Evolutionary conservation across 768 basidiomycete genomes (phyloP), one percentile per base, ranked within the genome.

Genomic region (Lactifluus volemus): DNA sequence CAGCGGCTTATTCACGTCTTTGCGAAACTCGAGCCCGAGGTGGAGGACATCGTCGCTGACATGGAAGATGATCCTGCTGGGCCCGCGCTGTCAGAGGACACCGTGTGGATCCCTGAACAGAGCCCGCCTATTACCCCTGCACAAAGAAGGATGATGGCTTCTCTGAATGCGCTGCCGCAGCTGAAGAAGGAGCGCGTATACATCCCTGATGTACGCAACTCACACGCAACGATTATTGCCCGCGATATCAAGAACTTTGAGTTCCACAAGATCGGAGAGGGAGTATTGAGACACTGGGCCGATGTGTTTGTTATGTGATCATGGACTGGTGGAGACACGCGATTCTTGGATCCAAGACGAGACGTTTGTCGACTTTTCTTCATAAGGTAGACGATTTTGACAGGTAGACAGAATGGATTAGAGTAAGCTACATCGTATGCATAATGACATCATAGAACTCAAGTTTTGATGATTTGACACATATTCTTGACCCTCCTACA

Each of bases 201-300:
- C 68, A 84, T 92, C 65, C 72, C 76, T 19, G 73, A 73, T 1
- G 77, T 84, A 25, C 68, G 72, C 42, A 91, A 91, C 67, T 74
- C 88, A 30, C 90, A 93, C 72, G 88, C 79, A 5, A 75, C 81
- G 59, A 86, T 93, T 63, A 75, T 92, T 10, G 84, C 80, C 69
- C 76, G 90, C 48, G 88, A 91, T 63, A 70, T 83, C 57, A 77
- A 83, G 68, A 73, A 76, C 38, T 88, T 87, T 68, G 74, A 79
- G 64, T 63, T 71, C 12, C 86, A 90, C 66, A 72, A 77, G 41
- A 69, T 73, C 42, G 90, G 90, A 17, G 82, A 84, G 68, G 81
- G 82, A 39, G 79, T 91, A 3, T 53, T 92, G 38, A 77, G 79
- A 61, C 86, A 90, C 70, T 88, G 87, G 85, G 86, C 85, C 9